These are phyloP conservation scores for Microcos paniculata DNA, from an alignment of 345 rosid species.

Conservation along the genomic window DNA sequence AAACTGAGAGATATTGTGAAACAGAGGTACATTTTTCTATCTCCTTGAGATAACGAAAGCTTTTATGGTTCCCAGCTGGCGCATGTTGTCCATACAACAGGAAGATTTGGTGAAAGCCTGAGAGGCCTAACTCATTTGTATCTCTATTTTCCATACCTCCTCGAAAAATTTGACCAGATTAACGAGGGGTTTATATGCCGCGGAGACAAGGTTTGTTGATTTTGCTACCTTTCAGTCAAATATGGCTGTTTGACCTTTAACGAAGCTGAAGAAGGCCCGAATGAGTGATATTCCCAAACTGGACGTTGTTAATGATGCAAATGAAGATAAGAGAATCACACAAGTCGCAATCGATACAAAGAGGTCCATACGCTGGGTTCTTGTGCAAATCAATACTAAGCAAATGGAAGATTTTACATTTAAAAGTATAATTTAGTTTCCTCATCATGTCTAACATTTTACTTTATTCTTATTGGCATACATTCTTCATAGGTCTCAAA, in stretches of 20 bases:
- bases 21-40: constrained; percentile 7
- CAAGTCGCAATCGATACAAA: constrained; percentile 58
- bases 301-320: constrained; percentile 42
- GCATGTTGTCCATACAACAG: constrained; percentile 82
- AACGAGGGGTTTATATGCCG: constrained; percentile 78
- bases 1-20: no score
- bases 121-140: constrained; percentile 56
- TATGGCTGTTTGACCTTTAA: constrained; percentile 73
- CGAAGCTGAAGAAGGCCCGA: constrained; percentile 67
- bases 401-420: constrained; percentile 72
- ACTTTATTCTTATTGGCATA: background rate
- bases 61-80: constrained; percentile 57
- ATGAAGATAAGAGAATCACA: constrained; percentile 39
- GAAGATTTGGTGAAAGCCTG: constrained; percentile 38
- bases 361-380: constrained; percentile 80
- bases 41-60: background rate
- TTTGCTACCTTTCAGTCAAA: constrained; percentile 63
- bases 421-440: constrained; percentile 38
- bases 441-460: background rate
- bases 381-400: constrained; percentile 69
- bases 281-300: constrained; percentile 60
- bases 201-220: constrained; percentile 65
- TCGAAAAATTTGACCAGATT: constrained; percentile 73
- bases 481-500: no score
- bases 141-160: constrained; percentile 80